Conservation (phyloP, 306 rosid genomes). For the Herpetospermum pedunculosum region DNA sequence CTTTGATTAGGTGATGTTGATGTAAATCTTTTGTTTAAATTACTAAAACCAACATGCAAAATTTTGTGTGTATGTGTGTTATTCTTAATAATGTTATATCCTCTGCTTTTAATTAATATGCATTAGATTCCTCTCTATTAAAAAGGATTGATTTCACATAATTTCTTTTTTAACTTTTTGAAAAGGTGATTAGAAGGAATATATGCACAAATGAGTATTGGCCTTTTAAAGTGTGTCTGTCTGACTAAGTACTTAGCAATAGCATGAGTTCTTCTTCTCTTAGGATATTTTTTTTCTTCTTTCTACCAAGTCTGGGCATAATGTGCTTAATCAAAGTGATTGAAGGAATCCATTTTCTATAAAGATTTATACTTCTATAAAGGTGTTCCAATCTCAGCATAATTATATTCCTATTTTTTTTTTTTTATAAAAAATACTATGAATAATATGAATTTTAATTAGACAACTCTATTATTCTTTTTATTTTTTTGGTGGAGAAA, state of each 20-base stretch:
- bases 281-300: slow-evolving; percentile 11
- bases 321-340: slow-evolving; percentile 30
- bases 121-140: slow-evolving; percentile 35
- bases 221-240: slow-evolving; percentile 40
- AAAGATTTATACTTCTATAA: slow-evolving; percentile 35
- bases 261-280: slow-evolving; percentile 32
- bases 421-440: not conserved
- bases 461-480: not conserved
- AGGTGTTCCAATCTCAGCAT: not conserved
- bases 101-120: slow-evolving; percentile 19
- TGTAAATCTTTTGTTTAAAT: not conserved
- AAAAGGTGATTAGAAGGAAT: slow-evolving; percentile 62
- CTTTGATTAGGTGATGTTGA: slow-evolving; percentile 3
- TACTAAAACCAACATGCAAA: not conserved
- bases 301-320: slow-evolving; percentile 26
- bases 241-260: slow-evolving; percentile 28
- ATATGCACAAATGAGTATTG: slow-evolving; percentile 50
- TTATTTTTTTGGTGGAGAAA: not conserved
- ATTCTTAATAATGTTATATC: slow-evolving; percentile 8
- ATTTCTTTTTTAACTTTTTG: slow-evolving; percentile 20
- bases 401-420: not conserved
- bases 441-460: not conserved
- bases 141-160: slow-evolving; percentile 20
- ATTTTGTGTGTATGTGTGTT: slow-evolving; percentile 8
- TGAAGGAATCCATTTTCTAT: slow-evolving; percentile 36